Evolutionary conservation across 164 flowering plant species (phyloP).

Genomic region (Sedum album): DNA sequence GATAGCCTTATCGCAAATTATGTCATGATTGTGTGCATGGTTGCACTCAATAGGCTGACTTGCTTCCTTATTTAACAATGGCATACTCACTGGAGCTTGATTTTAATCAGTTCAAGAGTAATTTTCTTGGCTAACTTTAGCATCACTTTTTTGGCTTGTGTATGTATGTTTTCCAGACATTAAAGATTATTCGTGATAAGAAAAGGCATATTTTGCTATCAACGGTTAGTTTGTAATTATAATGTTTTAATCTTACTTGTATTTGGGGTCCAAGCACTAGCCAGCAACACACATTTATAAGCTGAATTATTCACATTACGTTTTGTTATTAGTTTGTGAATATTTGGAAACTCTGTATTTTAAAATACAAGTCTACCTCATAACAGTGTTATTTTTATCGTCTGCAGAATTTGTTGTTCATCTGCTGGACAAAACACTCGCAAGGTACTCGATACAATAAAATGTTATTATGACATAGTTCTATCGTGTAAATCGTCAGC

Average conservation of each 20-base stretch:
- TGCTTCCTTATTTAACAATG: too few species aligned
- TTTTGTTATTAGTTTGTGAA: not conserved
- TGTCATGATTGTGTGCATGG: too few species aligned
- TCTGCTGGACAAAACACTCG: conserved; percentile 77
- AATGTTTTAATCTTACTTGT: not conserved
- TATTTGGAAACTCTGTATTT: not conserved
- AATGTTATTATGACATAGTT: too few species aligned
- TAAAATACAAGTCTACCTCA: not conserved
- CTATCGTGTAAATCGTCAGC: not conserved
- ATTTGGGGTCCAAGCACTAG: not conserved
- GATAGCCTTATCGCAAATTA: too few species aligned
- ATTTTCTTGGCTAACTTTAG: not conserved
- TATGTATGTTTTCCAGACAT: too few species aligned
- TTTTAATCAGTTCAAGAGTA: conserved; percentile 58
- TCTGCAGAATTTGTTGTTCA: conserved; percentile 76
- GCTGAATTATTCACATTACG: not conserved
- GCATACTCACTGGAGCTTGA: too few species aligned
- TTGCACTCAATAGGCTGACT: too few species aligned
- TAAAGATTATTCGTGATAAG: too few species aligned
- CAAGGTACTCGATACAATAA: conserved; percentile 37
- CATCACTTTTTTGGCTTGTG: too few species aligned
- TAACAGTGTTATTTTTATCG: not conserved
- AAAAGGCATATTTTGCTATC: too few species aligned
- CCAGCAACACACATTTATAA: too few species aligned
- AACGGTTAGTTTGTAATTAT: too few species aligned